Evolutionary conservation across 1,139 yeast species (phyloP).

Genomic region (Yamadazyma sp.): DNA sequence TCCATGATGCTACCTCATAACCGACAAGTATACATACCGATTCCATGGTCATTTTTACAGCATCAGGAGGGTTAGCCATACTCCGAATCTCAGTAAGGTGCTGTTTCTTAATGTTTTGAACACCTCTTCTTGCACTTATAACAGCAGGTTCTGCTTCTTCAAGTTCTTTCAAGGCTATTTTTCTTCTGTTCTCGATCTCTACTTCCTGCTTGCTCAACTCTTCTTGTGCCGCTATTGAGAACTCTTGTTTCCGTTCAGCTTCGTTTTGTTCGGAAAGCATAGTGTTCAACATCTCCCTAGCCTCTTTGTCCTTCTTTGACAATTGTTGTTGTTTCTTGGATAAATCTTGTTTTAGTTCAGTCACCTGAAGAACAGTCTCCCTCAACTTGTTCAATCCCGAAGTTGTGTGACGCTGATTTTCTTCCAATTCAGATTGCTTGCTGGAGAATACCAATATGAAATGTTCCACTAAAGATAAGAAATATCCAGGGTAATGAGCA

Average conservation of each 20-base stretch:
- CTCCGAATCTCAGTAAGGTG: constrained; percentile 88
- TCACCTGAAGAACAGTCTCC: constrained; percentile 77
- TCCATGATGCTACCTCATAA: constrained; percentile 68
- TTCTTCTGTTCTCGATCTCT: constrained; percentile 57
- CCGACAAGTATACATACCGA: constrained; percentile 85
- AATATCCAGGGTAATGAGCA: constrained; percentile 38
- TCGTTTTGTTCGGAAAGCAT: constrained; percentile 91
- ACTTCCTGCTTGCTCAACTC: constrained; percentile 69
- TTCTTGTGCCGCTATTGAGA: constrained; percentile 74
- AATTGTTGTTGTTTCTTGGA: constrained; percentile 55
- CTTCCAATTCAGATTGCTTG: constrained; percentile 56
- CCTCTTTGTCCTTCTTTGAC: constrained; percentile 61
- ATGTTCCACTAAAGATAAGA: constrained; percentile 50
- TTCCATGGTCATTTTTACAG: constrained; percentile 83
- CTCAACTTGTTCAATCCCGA: constrained; percentile 73
- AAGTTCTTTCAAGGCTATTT: constrained; percentile 60
- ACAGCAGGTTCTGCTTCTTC: constrained; percentile 83
- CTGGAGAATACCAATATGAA: constrained; percentile 45
- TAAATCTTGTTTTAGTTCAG: constrained; percentile 54
- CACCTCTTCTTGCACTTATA: constrained; percentile 80
- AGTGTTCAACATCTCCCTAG: constrained; percentile 65
- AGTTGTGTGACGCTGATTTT: constrained; percentile 68
- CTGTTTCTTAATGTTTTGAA: constrained; percentile 86
- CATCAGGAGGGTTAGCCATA: constrained; percentile 88
- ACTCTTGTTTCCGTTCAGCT: constrained; percentile 87